Evolutionary conservation across 768 basidiomycete genomes (phyloP), one percentile per base, ranked within the genome.

Genomic region (Tylopilus subfusipes): DNA sequence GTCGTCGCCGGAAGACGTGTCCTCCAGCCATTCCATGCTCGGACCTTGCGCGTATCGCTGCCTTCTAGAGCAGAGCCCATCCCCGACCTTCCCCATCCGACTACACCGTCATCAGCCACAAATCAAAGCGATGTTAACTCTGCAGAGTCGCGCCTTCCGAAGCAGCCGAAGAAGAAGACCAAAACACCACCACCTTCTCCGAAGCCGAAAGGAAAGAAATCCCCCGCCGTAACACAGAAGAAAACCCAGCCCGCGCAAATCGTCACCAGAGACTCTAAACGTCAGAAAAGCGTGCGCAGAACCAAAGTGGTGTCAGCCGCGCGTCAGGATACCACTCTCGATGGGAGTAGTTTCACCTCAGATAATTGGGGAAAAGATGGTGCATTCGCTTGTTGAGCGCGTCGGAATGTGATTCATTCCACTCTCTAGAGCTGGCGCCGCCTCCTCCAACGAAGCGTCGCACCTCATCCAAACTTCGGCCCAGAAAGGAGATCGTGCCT

Each of bases 291-390:
- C 16, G 14, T 3, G 18, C 59, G 54, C n/a, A 58, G 44, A 48
- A 18, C 48, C 45, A 53, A 49, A 25, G 21, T 12, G n/a, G 9
- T 18, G 3, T 21, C 48, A 13, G 12, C 22, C 1, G 30, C 7
- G 16, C 25, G 27, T 3, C 43, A 7, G 18, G 46, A 49, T 34
- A 19, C 3, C 10, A 25, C 8, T 18, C 7, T 4, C 7, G 39
- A 16, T 5, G 42, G 36, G 1, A 46, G 33, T 33, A 67, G 64
- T 31, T 61, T 62, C 19, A 11, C 0, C 9, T 1, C 14, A 4
- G 57, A 71, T 6, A 34, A 40, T 10, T 69, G 63, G 68, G 68
- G 68, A 14, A 55, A 42, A 22, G 65, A 71, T 43, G 60, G 68
- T 70, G n/a, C 4, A 62, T 44, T 4, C 1, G 4, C 4, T 18